Base-by-base conservation (phyloP, 306 rosid genomes). In the Calophaca sinica region DNA sequence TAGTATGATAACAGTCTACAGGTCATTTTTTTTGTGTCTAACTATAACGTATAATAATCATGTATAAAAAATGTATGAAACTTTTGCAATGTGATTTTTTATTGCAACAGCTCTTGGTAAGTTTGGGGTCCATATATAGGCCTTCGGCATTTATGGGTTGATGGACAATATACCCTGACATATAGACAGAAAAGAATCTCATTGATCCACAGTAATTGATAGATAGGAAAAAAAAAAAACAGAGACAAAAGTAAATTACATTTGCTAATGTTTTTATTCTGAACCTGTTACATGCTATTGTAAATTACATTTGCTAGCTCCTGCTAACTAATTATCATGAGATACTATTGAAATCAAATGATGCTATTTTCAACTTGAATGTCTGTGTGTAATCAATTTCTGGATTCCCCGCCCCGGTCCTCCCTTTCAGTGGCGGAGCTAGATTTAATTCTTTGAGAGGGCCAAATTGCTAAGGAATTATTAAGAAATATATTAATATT, bases 1-100 rank as follows among this genome's bases (percentile, higher is more conserved):
- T 90, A 77, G 68, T 72, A 62, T 70, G 32, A 54, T 79, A 80
- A 54, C 31, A 58, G 4, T 11, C 8, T 9, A 33, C 55, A 35
- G 57, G 57, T 68, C 62, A 62, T 32, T 39, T 66, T 66, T 38
- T 36, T 45, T 12, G 53, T 13, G 31, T 60, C 66, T 69, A 15
- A 15, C 39, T 75, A 4, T 46, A 45, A 29, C 44, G 11, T 15
- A 13, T 53, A 20, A 50, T 41, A 68, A 49, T 69, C 42, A 15
- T 12, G 65, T 57, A 11, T 26, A 51, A 45, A 28, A 63, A 36
- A 45, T 15, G 9, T 46, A 5, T 62, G 71, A 36, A 36, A 45
- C 31, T 68, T 58, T 38, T 73, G 55, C 60, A 46, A 54, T 65
- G 69, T 65, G 59, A 52, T 32, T 33, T 29, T 36, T 54, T 28